Base-by-base conservation (phyloP, 1,284 basidiomycete genomes). In the Volvariella surrecta region DNA sequence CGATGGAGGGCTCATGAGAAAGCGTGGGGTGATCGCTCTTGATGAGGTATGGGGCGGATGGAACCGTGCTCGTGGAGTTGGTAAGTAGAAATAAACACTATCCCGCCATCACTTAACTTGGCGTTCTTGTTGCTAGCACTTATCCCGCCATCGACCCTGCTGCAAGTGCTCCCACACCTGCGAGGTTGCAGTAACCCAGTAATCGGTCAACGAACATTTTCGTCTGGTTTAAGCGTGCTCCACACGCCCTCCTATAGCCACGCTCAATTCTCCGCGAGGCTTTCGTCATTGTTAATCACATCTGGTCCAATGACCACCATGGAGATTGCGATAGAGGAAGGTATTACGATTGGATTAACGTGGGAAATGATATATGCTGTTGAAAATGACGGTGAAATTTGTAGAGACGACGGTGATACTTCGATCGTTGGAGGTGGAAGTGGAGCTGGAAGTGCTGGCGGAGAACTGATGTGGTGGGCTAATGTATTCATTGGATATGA, bases 31-130 rank as follows among this genome's bases (percentile, higher is more conserved):
- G 13, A 73, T 97, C 17, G 89, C 85, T 0, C 67, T 98, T 15
- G 95, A 99, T 59, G 93, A 97, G 60, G 86, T 92, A 0, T 99
- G 95, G 95, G 92, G 92, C 35, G 77, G 89, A 1, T 99, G 95
- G 95, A 98, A 98, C 61, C 82, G 95, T 42, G 92, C 91, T 1
- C 69, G 95, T 46, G 95, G 95, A 40, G 85, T 97, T 41, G 83
- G 92, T 92, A 57, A 59, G 89, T 69, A 16, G 3, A 28, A 10
- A 24, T 35, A 4, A 32, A 28, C n/a, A 11, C 47, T 30, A 17
- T 37, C 9, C 30, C 15, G 13, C n/a, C 37, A 39, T 28, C 13
- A 18, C 34, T 16, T 22, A 20, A 32, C 46, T 34, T 24, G 34
- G 24, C 43, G 37, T 38, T 35, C 28, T 32, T 37, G 30, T 38